Evolutionary conservation across 2,329 filamentous ascomycete species (phyloP).

Genomic region (Neopestalotiopsis clavispora): DNA sequence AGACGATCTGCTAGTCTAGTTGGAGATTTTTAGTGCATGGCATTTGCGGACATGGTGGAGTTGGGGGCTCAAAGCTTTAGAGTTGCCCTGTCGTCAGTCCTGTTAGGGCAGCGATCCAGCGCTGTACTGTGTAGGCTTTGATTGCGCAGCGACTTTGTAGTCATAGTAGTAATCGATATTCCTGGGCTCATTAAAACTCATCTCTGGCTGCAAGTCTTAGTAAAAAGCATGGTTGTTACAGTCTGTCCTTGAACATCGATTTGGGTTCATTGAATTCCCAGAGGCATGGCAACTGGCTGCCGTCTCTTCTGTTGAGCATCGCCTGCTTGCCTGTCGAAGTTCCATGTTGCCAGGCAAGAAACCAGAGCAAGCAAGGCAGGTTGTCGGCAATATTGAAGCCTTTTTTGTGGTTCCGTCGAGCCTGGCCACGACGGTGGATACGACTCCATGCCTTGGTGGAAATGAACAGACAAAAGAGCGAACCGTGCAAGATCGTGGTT

Average conservation of each 20-base stretch:
- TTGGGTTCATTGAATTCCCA: background rate
- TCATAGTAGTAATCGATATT: background rate
- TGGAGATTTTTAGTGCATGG: background rate
- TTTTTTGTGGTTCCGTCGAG: constrained; percentile 1
- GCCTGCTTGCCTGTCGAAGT: background rate
- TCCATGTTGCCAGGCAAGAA: background rate
- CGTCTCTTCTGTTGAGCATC: no score
- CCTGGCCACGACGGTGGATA: background rate
- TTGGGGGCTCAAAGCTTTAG: background rate
- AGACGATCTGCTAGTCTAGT: background rate
- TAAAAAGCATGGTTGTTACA: background rate
- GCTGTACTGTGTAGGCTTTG: background rate
- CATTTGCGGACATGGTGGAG: background rate
- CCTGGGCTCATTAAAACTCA: background rate
- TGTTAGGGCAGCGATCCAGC: background rate
- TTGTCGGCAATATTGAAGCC: background rate
- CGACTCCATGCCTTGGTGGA: background rate
- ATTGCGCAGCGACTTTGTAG: background rate
- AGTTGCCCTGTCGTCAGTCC: background rate
- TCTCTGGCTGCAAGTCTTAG: background rate
- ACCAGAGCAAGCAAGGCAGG: background rate
- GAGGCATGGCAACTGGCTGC: no score
- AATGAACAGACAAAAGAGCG: background rate
- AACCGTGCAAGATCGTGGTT: background rate
- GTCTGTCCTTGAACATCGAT: background rate